phyloP scores from a whole-genome alignment of 257 asterid genomes.

The Nicotiana paniculata region DNA sequence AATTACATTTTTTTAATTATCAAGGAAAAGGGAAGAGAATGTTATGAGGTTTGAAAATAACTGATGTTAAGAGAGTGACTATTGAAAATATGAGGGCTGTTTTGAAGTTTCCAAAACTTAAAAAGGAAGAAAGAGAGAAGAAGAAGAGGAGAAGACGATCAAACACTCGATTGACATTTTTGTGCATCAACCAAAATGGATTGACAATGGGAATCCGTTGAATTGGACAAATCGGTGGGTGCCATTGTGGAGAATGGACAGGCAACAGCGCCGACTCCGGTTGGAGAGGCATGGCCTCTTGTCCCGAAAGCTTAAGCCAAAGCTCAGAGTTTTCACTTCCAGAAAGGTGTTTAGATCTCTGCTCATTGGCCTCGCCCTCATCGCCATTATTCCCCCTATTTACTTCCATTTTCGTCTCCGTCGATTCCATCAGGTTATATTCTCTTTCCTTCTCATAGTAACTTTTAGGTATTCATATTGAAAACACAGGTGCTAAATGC shows the following conservation, averaged over 20 bases:
- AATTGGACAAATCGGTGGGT: too few species aligned
- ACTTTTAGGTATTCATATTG: neutral
- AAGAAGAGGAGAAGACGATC: too few species aligned
- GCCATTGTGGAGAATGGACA: constrained; percentile 23
- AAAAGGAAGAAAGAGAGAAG: too few species aligned
- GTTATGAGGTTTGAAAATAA: too few species aligned
- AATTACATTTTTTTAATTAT: too few species aligned
- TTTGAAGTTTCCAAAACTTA: too few species aligned
- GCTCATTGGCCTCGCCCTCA: constrained; percentile 53
- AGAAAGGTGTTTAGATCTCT: constrained; percentile 49
- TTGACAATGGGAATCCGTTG: too few species aligned
- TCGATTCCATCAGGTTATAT: constrained; percentile 52
- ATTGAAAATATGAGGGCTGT: too few species aligned
- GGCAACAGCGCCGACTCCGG: constrained; percentile 47
- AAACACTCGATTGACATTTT: too few species aligned
- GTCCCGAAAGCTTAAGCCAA: constrained; percentile 20
- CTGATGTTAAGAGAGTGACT: too few species aligned
- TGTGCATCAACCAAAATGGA: too few species aligned
- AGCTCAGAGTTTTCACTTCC: constrained; percentile 15
- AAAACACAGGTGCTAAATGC: neutral
- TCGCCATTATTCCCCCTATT: constrained; percentile 76
- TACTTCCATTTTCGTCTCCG: constrained; percentile 90
- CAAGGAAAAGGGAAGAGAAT: too few species aligned
- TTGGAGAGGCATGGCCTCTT: constrained; percentile 25
- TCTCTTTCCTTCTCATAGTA: neutral